Conservation (phyloP, 192 early-diverging fungal genomes). For the Podila clonocystis region DNA sequence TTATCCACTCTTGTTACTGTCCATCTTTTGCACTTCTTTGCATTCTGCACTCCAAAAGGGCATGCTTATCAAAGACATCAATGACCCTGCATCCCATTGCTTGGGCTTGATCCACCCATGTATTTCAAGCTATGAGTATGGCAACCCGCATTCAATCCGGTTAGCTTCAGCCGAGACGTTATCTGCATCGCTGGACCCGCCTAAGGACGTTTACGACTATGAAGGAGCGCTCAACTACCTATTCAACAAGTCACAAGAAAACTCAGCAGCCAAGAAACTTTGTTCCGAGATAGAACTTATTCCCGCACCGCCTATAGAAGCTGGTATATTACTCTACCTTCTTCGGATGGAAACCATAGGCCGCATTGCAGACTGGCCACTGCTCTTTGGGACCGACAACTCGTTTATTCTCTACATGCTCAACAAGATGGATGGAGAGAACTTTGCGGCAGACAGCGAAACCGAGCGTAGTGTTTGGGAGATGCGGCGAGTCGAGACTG, state of each 20-base stretch:
- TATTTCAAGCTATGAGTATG: slow-evolving; percentile 3
- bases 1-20: not conserved
- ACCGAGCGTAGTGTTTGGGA: slow-evolving; percentile 40
- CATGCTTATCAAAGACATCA: slow-evolving; percentile 15
- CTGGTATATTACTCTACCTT: slow-evolving; percentile 24
- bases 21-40: not conserved
- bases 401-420: slow-evolving; percentile 32
- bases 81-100: slow-evolving; percentile 29
- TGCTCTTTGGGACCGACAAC: slow-evolving; percentile 30
- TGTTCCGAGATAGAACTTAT: slow-evolving; percentile 20
- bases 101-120: slow-evolving; percentile 18
- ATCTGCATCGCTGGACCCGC: slow-evolving; percentile 6
- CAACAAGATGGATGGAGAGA: slow-evolving; percentile 19
- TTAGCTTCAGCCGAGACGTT: not conserved
- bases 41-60: not conserved
- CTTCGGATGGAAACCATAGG: slow-evolving; percentile 29
- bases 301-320: slow-evolving; percentile 19
- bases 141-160: slow-evolving; percentile 1
- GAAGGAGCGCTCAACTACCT: slow-evolving; percentile 23
- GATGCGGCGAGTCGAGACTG: slow-evolving; percentile 15
- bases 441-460: slow-evolving; percentile 6
- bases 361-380: slow-evolving; percentile 25
- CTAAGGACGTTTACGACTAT: slow-evolving; percentile 5
- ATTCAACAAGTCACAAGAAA: slow-evolving; percentile 10
- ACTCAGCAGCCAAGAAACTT: slow-evolving; percentile 4